Percentiles rank a stretch among this genome's conserved stretches.
phyloP scores from a whole-genome alignment of 768 basidiomycete genomes.

The Sistotremastrum niveocremeum region DNA sequence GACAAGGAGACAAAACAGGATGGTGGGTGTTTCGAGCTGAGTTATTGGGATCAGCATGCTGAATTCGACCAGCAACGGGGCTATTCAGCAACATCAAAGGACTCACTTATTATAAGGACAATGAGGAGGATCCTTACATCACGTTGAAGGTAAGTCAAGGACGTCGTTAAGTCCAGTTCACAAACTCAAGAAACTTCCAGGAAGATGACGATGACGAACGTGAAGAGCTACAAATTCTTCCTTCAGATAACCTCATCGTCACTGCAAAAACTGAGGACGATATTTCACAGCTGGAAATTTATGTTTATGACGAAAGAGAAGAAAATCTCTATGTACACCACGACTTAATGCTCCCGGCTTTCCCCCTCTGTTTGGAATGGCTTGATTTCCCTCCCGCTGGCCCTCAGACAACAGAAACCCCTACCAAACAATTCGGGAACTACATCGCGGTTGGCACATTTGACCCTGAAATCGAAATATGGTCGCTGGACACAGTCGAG shows the following conservation, averaged over 20 bases:
- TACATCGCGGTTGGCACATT: constrained; percentile 95
- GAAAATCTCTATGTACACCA: constrained; percentile 95
- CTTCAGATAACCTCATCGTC: constrained; percentile 87
- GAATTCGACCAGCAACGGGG: constrained; percentile 34
- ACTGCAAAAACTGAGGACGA: constrained; percentile 94
- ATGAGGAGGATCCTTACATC: constrained; percentile 92
- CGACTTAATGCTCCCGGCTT: constrained; percentile 93
- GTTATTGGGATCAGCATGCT: constrained; percentile 13
- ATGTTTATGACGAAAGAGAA: constrained; percentile 86
- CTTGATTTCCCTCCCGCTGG: constrained; percentile 74
- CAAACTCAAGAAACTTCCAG: constrained; percentile 16
- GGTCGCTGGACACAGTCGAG: constrained; percentile 89
- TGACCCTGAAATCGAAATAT: constrained; percentile 97
- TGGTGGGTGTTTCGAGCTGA: constrained; percentile 17
- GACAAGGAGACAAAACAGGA: constrained; percentile 55
- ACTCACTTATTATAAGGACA: constrained; percentile 79
- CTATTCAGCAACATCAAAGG: constrained; percentile 96
- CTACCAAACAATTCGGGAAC: constrained; percentile 43
- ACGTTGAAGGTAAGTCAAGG: constrained; percentile 63
- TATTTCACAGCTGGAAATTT: constrained; percentile 88
- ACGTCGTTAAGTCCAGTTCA: constrained; percentile 3
- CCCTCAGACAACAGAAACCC: constrained; percentile 1
- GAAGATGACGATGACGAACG: constrained; percentile 73
- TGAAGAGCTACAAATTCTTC: constrained; percentile 76
- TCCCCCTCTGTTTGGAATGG: constrained; percentile 99